A percentile compares a stretch with the other conserved stretches of the same genome.
Evolutionary conservation across 2,329 filamentous ascomycete genomes (phyloP).

Genomic region (Aspergillus sp.): DNA sequence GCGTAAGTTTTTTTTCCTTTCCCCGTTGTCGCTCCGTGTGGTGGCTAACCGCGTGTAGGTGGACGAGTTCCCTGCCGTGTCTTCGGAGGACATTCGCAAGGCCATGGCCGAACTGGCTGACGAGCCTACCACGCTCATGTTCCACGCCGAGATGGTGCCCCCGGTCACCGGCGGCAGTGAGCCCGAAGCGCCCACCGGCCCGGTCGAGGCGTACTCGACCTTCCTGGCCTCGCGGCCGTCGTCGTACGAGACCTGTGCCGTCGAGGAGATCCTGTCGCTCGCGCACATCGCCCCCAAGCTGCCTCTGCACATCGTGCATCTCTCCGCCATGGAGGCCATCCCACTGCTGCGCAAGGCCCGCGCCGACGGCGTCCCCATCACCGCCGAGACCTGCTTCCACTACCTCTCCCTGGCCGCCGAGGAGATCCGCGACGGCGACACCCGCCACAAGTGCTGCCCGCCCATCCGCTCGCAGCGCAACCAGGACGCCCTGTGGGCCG

Average conservation of each 20-base stretch:
- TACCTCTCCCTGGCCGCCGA: constrained; percentile 85
- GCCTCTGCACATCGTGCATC: constrained; percentile 88
- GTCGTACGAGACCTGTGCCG: constrained; percentile 85
- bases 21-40: not conserved
- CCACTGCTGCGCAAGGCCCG: constrained; percentile 75
- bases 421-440: constrained; percentile 79
- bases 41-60: constrained; percentile 55
- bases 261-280: constrained; percentile 80
- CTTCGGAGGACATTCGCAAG: constrained; percentile 70
- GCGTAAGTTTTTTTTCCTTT: constrained; percentile 59
- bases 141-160: constrained; percentile 98
- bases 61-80: constrained; percentile 93
- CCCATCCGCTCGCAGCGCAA: constrained; percentile 81
- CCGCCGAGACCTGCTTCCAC: constrained; percentile 93
- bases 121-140: constrained; percentile 90
- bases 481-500: constrained; percentile 82
- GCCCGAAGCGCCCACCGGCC: constrained; percentile 62
- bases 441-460: constrained; percentile 91
- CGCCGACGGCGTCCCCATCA: constrained; percentile 74
- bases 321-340: constrained; percentile 86
- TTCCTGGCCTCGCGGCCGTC: constrained; percentile 90
- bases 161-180: constrained; percentile 58
- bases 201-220: constrained; percentile 76
- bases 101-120: constrained; percentile 80
- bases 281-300: constrained; percentile 77